Evolutionary conservation across 1,284 basidiomycete genomes (phyloP).

Genomic region (Pseudozyma flocculosa): DNA sequence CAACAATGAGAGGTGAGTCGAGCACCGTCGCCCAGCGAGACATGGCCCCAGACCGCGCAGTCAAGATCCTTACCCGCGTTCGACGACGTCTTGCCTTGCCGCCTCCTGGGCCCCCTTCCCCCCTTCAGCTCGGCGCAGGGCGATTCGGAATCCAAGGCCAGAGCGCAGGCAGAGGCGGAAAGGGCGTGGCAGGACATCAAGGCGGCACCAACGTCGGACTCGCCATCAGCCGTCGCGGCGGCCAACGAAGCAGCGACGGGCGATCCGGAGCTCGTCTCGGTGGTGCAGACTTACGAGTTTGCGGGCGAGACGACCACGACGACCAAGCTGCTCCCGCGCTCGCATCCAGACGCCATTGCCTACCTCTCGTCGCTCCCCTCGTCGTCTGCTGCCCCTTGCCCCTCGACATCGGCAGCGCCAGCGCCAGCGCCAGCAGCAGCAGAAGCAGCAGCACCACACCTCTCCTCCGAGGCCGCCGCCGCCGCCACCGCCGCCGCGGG

Average conservation of each 20-base stretch:
- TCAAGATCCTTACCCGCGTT: too few relatives aligned
- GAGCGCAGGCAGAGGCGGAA: not conserved
- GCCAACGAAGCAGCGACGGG: not conserved
- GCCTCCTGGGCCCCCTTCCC: too few relatives aligned
- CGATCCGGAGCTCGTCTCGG: conserved; percentile 18
- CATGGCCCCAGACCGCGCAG: too few relatives aligned
- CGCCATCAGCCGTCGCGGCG: not conserved
- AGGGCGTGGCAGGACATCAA: too few relatives aligned
- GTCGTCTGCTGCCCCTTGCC: not conserved
- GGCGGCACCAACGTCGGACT: not conserved
- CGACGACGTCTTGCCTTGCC: too few relatives aligned
- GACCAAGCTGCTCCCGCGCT: conserved; percentile 21
- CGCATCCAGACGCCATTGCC: conserved; percentile 40
- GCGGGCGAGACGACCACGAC: conserved; percentile 30
- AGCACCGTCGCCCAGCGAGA: conserved; percentile 16
- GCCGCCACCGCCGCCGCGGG: too few relatives aligned
- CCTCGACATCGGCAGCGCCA: conserved; percentile 2
- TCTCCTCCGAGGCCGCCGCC: too few relatives aligned
- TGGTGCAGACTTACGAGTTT: conserved; percentile 36
- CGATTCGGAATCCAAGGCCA: too few relatives aligned
- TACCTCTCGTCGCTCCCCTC: conserved; percentile 13
- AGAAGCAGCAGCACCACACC: too few relatives aligned
- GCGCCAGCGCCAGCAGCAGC: not conserved
- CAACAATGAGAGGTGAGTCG: conserved; percentile 5
- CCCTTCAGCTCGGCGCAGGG: too few relatives aligned